phyloP scores from a whole-genome alignment of 2,329 filamentous ascomycete species.

The Xylariomycetidae sp. region DNA sequence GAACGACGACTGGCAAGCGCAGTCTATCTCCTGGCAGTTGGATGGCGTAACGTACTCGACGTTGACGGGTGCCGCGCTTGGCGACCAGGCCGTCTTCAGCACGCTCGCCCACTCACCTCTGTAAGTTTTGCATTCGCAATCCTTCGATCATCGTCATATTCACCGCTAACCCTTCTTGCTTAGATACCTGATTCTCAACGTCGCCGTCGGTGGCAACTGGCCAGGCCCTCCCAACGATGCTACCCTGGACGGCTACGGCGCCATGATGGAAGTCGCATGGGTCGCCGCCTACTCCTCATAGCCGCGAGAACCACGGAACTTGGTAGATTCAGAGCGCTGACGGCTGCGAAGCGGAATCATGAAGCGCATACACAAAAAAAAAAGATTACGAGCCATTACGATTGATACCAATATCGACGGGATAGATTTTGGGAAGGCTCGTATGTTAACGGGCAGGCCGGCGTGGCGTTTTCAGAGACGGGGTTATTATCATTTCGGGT shows the following conservation, averaged over 20 bases:
- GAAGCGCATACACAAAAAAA: no score
- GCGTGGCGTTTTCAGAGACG: no score
- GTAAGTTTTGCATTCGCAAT: conserved; percentile 24
- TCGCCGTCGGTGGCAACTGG: conserved; percentile 52
- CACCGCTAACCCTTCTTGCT: conserved; percentile 4
- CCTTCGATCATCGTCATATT: not conserved
- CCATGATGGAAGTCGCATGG: conserved; percentile 29
- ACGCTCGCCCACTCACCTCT: conserved; percentile 45
- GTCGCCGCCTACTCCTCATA: conserved; percentile 27
- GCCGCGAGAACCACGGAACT: conserved; percentile 6
- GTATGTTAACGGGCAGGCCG: no score
- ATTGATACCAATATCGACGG: no score
- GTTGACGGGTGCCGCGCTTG: conserved; percentile 40
- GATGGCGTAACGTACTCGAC: conserved; percentile 41
- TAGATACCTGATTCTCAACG: conserved; percentile 49
- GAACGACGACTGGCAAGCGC: conserved; percentile 37
- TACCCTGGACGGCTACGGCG: conserved; percentile 24
- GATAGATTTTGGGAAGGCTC: no score
- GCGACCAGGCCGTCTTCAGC: conserved; percentile 42
- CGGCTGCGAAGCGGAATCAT: no score
- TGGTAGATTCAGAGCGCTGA: no score
- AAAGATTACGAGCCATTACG: no score
- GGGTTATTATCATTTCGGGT: no score
- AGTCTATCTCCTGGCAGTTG: conserved; percentile 48
- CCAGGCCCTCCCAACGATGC: conserved; percentile 23